These are phyloP conservation scores for Fusarium concolor DNA, from an alignment of 2,329 filamentous ascomycete species.

Conservation along the genomic window DNA sequence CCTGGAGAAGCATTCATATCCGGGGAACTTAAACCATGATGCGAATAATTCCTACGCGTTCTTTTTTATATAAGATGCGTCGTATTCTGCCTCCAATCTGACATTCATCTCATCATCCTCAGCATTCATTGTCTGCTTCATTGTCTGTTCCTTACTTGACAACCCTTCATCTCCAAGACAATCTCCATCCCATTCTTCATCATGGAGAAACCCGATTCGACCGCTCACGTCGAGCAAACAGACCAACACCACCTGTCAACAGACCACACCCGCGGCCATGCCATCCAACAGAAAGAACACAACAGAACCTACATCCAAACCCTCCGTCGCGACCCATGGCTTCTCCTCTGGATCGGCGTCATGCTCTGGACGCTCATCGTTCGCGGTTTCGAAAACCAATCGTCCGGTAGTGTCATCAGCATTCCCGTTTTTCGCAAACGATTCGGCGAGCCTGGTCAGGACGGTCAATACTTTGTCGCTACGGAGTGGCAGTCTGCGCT, in stretches of 20 bases:
- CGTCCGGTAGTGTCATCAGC: slow-evolving; percentile 40
- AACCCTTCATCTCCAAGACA: neutral
- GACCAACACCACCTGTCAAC: neutral
- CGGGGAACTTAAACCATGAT: neutral
- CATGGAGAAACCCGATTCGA: slow-evolving; percentile 24
- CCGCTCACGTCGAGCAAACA: slow-evolving; percentile 20
- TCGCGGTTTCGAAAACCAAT: slow-evolving; percentile 46
- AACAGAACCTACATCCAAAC: slow-evolving; percentile 44
- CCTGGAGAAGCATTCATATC: slow-evolving; percentile 10
- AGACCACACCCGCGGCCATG: slow-evolving; percentile 38
- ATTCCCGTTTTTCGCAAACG: slow-evolving; percentile 37
- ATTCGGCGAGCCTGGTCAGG: slow-evolving; percentile 28
- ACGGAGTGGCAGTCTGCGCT: slow-evolving; percentile 48
- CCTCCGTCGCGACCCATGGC: slow-evolving; percentile 45
- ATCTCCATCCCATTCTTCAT: too few species aligned
- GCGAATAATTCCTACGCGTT: neutral
- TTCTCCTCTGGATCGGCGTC: slow-evolving; percentile 47
- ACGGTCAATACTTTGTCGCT: slow-evolving; percentile 39
- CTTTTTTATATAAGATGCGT: slow-evolving; percentile 2
- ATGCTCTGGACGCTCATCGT: slow-evolving; percentile 49
- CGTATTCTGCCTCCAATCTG: too few species aligned
- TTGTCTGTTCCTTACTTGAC: neutral
- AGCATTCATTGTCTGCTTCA: neutral
- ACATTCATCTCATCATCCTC: neutral
- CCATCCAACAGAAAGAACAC: slow-evolving; percentile 48